These are phyloP conservation scores for Anisogramma anomala DNA, from an alignment of 2,329 filamentous ascomycete species.

Conservation along the genomic window DNA sequence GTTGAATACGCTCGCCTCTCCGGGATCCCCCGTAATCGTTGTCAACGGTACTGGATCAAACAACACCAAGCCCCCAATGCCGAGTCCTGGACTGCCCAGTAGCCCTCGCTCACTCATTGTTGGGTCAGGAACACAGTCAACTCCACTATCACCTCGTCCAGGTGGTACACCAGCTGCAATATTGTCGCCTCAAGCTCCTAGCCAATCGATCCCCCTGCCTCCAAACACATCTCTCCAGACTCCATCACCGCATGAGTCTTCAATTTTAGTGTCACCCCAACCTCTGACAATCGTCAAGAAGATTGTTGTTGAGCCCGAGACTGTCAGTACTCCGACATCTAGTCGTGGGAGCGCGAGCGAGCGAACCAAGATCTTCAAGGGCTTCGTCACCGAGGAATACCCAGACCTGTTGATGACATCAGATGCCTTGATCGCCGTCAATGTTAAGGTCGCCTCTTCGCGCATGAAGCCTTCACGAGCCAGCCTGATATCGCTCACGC, in stretches of 20 bases:
- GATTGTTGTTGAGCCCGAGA: conserved; percentile 14
- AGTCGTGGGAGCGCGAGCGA: conserved; percentile 27
- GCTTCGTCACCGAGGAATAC: conserved; percentile 74
- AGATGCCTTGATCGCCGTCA: conserved; percentile 75
- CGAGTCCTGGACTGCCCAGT: conserved; percentile 48
- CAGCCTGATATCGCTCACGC: conserved; percentile 68
- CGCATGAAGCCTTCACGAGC: conserved; percentile 85
- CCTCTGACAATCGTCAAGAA: conserved; percentile 30
- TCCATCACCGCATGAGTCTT: conserved; percentile 31
- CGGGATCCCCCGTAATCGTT: conserved; percentile 43
- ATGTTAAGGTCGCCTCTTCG: conserved; percentile 81
- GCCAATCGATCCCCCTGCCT: conserved; percentile 61
- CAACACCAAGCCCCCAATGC: conserved; percentile 32
- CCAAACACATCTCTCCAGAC: conserved; percentile 56
- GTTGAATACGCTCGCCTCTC: conserved; percentile 26
- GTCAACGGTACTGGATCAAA: conserved; percentile 28
- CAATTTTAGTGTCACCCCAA: conserved; percentile 29
- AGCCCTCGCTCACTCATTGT: conserved; percentile 48
- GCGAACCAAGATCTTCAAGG: conserved; percentile 54
- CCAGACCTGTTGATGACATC: conserved; percentile 77
- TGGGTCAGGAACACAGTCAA: conserved; percentile 44
- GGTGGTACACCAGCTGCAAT: conserved; percentile 16
- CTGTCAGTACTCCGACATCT: conserved; percentile 21
- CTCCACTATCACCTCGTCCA: conserved; percentile 58
- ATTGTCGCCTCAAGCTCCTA: conserved; percentile 61